phyloP scores from a whole-genome alignment of 2,329 filamentous ascomycete species.

The Whalleya microplaca region DNA sequence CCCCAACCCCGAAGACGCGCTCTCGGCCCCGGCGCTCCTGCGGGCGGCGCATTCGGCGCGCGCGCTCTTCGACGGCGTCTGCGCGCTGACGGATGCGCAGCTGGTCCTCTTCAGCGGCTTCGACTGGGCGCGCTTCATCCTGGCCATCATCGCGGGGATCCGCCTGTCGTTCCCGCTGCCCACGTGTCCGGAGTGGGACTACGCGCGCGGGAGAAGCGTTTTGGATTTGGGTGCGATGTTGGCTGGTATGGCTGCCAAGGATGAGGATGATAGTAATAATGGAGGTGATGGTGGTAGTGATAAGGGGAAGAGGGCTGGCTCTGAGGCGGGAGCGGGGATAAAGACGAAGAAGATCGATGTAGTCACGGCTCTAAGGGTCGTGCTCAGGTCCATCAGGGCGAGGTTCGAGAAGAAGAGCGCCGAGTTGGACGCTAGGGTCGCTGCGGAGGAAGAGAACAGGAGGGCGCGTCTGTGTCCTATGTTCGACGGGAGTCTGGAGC shows the following conservation, averaged over 20 bases:
- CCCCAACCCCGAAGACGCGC: conserved; percentile 19
- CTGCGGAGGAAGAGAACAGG: conserved; percentile 15
- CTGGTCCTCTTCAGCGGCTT: conserved; percentile 44
- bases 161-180: conserved; percentile 51
- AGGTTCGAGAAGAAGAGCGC: conserved; percentile 50
- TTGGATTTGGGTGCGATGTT: conserved; percentile 47
- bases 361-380: conserved; percentile 48
- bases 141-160: conserved; percentile 46
- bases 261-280: conserved; percentile 13
- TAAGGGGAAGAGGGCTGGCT: too few relatives aligned
- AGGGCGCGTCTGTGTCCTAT: conserved; percentile 49
- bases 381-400: conserved; percentile 49
- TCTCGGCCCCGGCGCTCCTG: conserved; percentile 27
- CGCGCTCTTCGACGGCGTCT: conserved; percentile 39
- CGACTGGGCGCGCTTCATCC: conserved; percentile 50
- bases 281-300: conserved; percentile 7
- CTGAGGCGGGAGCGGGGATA: conserved; percentile 1
- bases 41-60: conserved; percentile 30
- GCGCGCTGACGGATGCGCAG: conserved; percentile 24
- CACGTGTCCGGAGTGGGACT: conserved; percentile 42
- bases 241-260: conserved; percentile 36
- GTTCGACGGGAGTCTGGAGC: conserved; percentile 54
- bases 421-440: conserved; percentile 32
- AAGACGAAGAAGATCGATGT: conserved; percentile 43
- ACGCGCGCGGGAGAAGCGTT: conserved; percentile 43